Conservation (phyloP, 2,329 filamentous ascomycete genomes). For the Colletotrichum echinochloae region DNA sequence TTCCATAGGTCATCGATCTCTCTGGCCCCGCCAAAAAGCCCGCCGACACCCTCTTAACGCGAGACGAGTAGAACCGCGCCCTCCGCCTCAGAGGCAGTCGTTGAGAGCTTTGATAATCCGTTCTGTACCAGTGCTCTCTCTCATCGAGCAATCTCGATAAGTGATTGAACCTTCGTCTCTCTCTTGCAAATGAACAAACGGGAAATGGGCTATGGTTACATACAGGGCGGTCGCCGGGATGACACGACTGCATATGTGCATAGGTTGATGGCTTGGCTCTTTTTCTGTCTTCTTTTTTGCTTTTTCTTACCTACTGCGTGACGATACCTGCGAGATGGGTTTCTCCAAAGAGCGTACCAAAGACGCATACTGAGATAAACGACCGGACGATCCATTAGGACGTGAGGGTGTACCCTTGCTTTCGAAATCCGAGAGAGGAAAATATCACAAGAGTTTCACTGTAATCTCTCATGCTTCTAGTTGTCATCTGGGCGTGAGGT, state of each 20-base stretch:
- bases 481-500: neutral
- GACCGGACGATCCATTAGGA: constrained; percentile 19
- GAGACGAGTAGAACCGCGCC: constrained; percentile 19
- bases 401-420: constrained; percentile 24
- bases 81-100: neutral
- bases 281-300: neutral
- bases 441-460: constrained; percentile 2
- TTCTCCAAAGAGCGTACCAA: constrained; percentile 6
- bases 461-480: neutral
- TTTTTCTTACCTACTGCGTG: constrained; percentile 15
- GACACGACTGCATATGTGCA: constrained; percentile 10
- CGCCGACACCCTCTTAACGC: constrained; percentile 17
- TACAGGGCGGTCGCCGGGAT: constrained; percentile 6
- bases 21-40: constrained; percentile 41
- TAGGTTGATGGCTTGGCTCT: constrained; percentile 16
- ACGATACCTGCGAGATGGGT: constrained; percentile 4
- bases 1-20: constrained; percentile 44
- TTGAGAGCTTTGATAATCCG: neutral
- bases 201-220: neutral
- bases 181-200: neutral
- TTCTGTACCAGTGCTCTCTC: neutral
- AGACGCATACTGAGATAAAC: neutral
- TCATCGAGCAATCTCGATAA: neutral
- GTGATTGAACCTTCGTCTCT: neutral
- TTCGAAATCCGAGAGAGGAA: constrained; percentile 16